Evolutionary conservation across 495 filamentous ascomycete genomes (phyloP).

Genomic region (Podospora conica): DNA sequence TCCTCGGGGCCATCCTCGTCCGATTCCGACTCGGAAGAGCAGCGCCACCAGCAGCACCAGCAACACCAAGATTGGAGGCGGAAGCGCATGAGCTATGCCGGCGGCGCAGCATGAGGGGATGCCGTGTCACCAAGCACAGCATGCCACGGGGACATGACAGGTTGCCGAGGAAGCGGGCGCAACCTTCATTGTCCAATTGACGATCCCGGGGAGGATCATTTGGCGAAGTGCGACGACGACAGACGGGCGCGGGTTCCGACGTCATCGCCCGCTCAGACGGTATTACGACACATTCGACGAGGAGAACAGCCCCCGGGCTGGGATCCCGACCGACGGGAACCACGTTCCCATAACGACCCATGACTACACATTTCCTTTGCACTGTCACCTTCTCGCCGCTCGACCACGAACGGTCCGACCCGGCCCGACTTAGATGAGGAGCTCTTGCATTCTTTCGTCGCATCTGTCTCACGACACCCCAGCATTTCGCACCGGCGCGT

Average conservation of each 20-base stretch:
- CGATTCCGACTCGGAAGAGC: neutral
- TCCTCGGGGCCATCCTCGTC: neutral
- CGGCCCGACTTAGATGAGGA: neutral
- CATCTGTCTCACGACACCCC: neutral
- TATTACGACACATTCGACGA: neutral
- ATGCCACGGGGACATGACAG: neutral
- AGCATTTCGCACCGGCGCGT: neutral
- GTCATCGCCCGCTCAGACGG: neutral
- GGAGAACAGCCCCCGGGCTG: neutral
- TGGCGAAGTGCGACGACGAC: neutral
- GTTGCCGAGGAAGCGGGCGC: neutral
- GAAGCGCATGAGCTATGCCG: conserved; percentile 11
- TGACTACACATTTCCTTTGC: neutral
- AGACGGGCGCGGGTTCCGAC: neutral
- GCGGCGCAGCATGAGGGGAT: neutral
- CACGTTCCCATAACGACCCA: neutral
- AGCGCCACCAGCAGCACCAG: neutral
- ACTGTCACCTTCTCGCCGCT: neutral
- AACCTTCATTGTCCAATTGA: neutral
- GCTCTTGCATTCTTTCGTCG: neutral
- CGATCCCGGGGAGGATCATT: neutral
- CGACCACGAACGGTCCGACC: neutral
- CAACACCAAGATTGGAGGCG: conserved; percentile 6
- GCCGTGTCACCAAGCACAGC: neutral
- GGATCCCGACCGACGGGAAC: neutral